phyloP scores from a whole-genome alignment of 768 basidiomycete species.

The Phlebiopsis flavidoalba region DNA sequence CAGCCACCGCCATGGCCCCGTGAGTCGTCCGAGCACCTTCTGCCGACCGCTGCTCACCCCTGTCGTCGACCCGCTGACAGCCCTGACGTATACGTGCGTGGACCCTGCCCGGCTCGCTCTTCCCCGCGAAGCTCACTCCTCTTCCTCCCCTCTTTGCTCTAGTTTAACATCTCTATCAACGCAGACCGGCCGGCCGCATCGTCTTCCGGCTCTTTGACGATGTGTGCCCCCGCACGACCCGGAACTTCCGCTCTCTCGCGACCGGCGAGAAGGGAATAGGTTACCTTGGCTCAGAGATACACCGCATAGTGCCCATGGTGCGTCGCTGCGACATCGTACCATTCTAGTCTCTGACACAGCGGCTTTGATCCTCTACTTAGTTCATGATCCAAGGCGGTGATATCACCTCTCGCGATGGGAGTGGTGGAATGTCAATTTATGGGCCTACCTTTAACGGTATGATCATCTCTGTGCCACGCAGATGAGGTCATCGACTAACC shows the following conservation, averaged over 20 bases:
- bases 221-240: constrained; percentile 73
- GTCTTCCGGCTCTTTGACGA: constrained; percentile 83
- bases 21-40: not conserved
- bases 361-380: constrained; percentile 13
- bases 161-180: constrained; percentile 69
- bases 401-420: constrained; percentile 30
- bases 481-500: not conserved
- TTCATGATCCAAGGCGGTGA: constrained; percentile 38
- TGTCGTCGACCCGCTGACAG: not conserved
- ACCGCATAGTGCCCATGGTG: constrained; percentile 44
- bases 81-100: constrained; percentile 24
- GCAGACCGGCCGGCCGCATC: constrained; percentile 59
- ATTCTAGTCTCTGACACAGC: not conserved
- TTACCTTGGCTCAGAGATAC: constrained; percentile 66
- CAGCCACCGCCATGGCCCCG: not conserved
- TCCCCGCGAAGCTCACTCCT: not conserved
- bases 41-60: not conserved
- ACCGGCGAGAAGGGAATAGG: constrained; percentile 65
- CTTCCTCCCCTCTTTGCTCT: not conserved
- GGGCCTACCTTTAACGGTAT: constrained; percentile 31
- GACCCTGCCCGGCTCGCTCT: not conserved
- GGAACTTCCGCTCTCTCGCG: constrained; percentile 79
- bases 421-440: constrained; percentile 35
- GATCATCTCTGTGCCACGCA: not conserved
- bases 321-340: constrained; percentile 10